Evolutionary conservation across 768 basidiomycete species (phyloP), one percentile per base, ranked within the genome.

Genomic region (Tylopilus plumbeoviolaceoides): DNA sequence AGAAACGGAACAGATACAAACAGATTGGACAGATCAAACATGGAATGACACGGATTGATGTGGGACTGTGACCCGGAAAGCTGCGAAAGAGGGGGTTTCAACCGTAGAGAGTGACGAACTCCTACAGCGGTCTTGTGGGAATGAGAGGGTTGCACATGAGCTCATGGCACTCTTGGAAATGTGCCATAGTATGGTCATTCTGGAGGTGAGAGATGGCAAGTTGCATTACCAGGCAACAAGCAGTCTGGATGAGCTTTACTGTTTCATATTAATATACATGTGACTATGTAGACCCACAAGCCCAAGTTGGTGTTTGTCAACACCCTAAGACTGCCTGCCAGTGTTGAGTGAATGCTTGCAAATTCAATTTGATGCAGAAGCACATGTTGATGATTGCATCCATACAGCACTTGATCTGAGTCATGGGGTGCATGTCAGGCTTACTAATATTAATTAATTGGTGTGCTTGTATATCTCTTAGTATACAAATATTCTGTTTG

Each of bases 101-200:
- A n/a, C n/a, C n/a, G n/a, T n/a, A n/a, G n/a, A n/a, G n/a, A n/a
- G n/a, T n/a, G n/a, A n/a, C n/a, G n/a, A n/a, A n/a, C n/a, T n/a
- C n/a, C n/a, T n/a, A n/a, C n/a, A n/a, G 18, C 31, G 14, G 35
- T 52, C 17, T 35, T 46, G 44, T 61, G 45, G 51, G 65, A 56
- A 79, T 83, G 69, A 73, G 78, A 80, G n/a, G 30, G 76, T 85
- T 18, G 69, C 88, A 41, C 70, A 74, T 54, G 88, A 92, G 62
- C 87, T 93, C 54, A 67, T 98, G 63, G 83, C 87, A 0, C 76
- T 98, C 20, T 77, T 98, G 46, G 88, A 95, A 2, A 94, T 98
- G 33, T 99, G 97, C 60, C 97, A 99, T 65, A n/a, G n/a, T n/a
- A 98, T 97, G 1, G 97, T 99, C 60, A 98, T 98, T 62, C 97